Conservation (phyloP, 2,329 filamentous ascomycete genomes). For the Claviceps fusiformis region DNA sequence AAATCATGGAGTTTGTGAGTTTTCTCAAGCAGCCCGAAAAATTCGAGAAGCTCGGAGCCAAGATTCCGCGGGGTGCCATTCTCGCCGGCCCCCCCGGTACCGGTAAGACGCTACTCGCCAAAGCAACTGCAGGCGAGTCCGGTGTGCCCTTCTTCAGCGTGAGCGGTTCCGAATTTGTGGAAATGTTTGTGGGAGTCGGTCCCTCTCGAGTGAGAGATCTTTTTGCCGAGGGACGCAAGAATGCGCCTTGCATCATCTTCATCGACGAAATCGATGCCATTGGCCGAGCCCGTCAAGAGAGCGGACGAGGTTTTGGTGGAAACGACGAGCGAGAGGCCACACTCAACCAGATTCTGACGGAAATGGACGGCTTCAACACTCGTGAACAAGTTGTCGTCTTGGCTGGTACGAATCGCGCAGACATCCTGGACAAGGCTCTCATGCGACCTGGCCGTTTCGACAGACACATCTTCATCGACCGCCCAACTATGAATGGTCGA, state of each 20-base stretch:
- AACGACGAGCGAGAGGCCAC: constrained; percentile 97
- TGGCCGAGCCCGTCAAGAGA: constrained; percentile 75
- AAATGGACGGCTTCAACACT: constrained; percentile 99
- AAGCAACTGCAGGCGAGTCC: constrained; percentile 94
- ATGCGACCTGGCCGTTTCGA: constrained; percentile 97
- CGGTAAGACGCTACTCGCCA: constrained; percentile 93
- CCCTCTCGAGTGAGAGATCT: constrained; percentile 89
- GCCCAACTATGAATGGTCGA: constrained; percentile 90
- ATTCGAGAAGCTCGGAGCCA: constrained; percentile 88
- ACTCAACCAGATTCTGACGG: constrained; percentile 93
- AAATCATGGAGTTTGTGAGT: constrained; percentile 99
- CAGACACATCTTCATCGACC: constrained; percentile 87
- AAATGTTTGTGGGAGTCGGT: constrained; percentile 99
- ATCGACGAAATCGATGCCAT: constrained; percentile 99
- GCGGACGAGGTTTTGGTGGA: constrained; percentile 58
- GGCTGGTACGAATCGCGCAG: constrained; percentile 89
- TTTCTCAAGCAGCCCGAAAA: constrained; percentile 89
- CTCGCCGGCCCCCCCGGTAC: constrained; percentile 95
- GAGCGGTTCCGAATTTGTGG: constrained; percentile 95
- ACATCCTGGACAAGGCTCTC: constrained; percentile 86
- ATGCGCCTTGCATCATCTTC: constrained; percentile 96
- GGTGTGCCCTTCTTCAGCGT: constrained; percentile 97
- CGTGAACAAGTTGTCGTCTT: constrained; percentile 92
- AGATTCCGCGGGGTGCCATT: constrained; percentile 94
- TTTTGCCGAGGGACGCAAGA: constrained; percentile 89